These are phyloP conservation scores for Leishmania turanica DNA, from an alignment of 208 protist species.

Conservation along the genomic window DNA sequence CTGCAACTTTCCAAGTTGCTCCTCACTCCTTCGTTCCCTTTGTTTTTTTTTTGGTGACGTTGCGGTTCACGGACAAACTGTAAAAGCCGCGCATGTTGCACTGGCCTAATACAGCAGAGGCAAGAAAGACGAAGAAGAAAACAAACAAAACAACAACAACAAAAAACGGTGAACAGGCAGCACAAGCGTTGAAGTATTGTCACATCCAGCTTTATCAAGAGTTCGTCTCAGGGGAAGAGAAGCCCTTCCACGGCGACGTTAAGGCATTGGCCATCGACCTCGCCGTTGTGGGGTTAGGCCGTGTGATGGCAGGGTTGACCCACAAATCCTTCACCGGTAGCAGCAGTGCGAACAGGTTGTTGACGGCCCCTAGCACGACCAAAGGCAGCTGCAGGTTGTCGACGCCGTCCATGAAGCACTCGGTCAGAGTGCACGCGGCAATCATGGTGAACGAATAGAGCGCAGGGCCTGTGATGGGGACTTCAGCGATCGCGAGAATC, in stretches of 20 bases:
- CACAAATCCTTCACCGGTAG: constrained; percentile 47
- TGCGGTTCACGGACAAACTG: background rate
- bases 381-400: constrained; percentile 91
- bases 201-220: background rate
- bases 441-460: constrained; percentile 71
- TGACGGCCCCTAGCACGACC: constrained; percentile 72
- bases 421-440: constrained; percentile 70
- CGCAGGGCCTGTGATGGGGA: constrained; percentile 47
- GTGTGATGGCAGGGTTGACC: constrained; percentile 47
- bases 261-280: constrained; percentile 47
- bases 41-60: background rate
- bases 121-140: background rate
- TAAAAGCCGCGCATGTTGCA: background rate
- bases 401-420: constrained; percentile 89
- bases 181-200: background rate
- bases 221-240: constrained; percentile 5
- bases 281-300: constrained; percentile 53
- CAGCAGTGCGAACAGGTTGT: constrained; percentile 67
- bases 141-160: no score
- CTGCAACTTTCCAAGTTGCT: background rate
- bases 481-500: constrained; percentile 56
- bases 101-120: background rate
- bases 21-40: background rate
- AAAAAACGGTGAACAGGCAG: background rate
- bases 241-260: constrained; percentile 41